A percentile compares a stretch with the other conserved stretches of the same genome.
These are phyloP conservation scores for Coriolopsis trogii DNA, from an alignment of 1,284 basidiomycete species.

Conservation along the genomic window DNA sequence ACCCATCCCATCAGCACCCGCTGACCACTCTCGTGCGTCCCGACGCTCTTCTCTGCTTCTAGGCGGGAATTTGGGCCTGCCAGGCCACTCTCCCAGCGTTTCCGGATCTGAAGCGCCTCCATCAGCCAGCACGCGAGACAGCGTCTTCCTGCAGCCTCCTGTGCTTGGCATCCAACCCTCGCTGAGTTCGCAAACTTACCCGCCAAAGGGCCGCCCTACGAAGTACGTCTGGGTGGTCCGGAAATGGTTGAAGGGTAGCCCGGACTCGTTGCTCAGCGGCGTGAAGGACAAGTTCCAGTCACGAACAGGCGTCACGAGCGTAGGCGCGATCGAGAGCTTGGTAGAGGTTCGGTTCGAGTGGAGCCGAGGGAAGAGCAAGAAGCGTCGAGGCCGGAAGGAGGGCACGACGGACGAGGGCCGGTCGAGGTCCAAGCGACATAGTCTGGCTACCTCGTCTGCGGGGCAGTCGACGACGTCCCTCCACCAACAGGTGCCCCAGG, in stretches of 20 bases:
- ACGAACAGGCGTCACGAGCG: slow-evolving; percentile 11
- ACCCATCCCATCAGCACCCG: slow-evolving; percentile 15
- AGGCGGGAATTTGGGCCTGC: slow-evolving; percentile 6
- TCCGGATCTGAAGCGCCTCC: slow-evolving; percentile 20
- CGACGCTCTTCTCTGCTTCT: slow-evolving; percentile 20
- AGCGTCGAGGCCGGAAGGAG: slow-evolving; percentile 29
- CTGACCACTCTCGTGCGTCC: slow-evolving; percentile 3
- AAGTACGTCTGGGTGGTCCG: slow-evolving; percentile 85
- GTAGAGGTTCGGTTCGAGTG: slow-evolving; percentile 79
- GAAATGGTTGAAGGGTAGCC: slow-evolving; percentile 72
- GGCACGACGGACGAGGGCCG: slow-evolving; percentile 20
- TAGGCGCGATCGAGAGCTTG: slow-evolving; percentile 27
- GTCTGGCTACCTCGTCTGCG: slow-evolving; percentile 25
- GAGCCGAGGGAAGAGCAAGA: slow-evolving; percentile 51
- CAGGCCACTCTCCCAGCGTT: slow-evolving; percentile 12
- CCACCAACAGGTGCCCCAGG: slow-evolving; percentile 18
- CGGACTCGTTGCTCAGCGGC: slow-evolving; percentile 41
- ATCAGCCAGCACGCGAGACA: slow-evolving; percentile 10
- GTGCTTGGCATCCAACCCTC: slow-evolving; percentile 69
- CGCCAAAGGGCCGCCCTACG: slow-evolving; percentile 50
- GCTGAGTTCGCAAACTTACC: slow-evolving; percentile 42
- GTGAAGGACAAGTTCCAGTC: slow-evolving; percentile 42
- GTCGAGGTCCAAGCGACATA: slow-evolving; percentile 21
- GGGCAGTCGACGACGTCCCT: slow-evolving; percentile 33
- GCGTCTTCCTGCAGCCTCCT: slow-evolving; percentile 48